Conservation (phyloP, 352 stramenopile genomes). For the Globisporangium heterothallicum region DNA sequence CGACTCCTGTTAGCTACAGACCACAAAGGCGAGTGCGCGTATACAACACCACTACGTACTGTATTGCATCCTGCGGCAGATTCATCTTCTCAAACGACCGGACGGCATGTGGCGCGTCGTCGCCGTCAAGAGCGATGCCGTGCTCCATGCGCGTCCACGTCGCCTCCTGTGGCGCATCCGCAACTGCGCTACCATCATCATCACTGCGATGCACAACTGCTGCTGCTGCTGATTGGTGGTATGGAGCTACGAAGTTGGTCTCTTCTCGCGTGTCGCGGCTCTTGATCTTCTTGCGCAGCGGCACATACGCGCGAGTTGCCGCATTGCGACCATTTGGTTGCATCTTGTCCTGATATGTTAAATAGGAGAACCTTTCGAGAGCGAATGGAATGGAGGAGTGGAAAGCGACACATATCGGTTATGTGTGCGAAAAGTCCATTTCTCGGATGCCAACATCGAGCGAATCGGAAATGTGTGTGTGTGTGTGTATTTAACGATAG, state of each 20-base stretch:
- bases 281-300: slow-evolving; percentile 36
- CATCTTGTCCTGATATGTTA: no score
- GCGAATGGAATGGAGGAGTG: background rate
- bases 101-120: slow-evolving; percentile 21
- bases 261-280: background rate
- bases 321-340: no score
- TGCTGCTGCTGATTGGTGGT: background rate
- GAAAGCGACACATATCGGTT: background rate
- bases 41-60: slow-evolving; percentile 15
- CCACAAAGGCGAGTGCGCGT: no score
- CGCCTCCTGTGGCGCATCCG: slow-evolving; percentile 28
- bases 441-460: no score
- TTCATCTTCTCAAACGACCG: slow-evolving; percentile 30
- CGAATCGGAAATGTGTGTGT: background rate
- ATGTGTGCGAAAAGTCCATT: background rate
- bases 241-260: slow-evolving; percentile 2
- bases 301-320: slow-evolving; percentile 21
- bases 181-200: background rate
- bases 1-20: no score
- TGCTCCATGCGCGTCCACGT: slow-evolving; percentile 49
- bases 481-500: slow-evolving; percentile 7
- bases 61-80: slow-evolving; percentile 16
- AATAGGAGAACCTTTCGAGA: no score
- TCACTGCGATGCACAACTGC: background rate
- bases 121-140: slow-evolving; percentile 32